Evolutionary conservation across 116 monocot species (phyloP).

Genomic region (Papilionanthe hybrid): DNA sequence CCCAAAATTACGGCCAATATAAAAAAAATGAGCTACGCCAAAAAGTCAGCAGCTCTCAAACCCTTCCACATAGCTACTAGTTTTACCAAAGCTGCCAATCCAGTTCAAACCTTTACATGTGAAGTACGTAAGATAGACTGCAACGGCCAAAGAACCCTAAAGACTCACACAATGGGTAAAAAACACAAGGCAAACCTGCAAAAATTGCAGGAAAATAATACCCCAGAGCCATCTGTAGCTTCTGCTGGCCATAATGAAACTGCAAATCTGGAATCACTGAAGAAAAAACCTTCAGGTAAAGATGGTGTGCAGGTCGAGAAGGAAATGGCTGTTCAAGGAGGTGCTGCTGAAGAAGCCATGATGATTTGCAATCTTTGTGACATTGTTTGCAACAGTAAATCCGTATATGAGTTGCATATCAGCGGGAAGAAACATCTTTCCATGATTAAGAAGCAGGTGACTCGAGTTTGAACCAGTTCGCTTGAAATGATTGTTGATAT

Average conservation of each 20-base stretch:
- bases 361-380: constrained; percentile 18
- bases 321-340: constrained; percentile 28
- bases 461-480: neutral
- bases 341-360: constrained; percentile 20
- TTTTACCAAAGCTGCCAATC: neutral
- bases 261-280: neutral
- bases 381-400: constrained; percentile 40
- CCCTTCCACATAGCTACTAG: neutral
- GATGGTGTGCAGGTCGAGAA: constrained; percentile 34
- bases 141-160: constrained; percentile 29
- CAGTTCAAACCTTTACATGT: constrained; percentile 30
- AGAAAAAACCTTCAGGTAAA: neutral
- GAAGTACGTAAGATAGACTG: constrained; percentile 48
- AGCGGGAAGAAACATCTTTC: constrained; percentile 41
- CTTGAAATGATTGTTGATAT: too few relatives aligned
- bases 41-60: neutral
- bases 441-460: constrained; percentile 34
- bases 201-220: constrained; percentile 11
- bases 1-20: neutral
- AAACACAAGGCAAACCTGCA: constrained; percentile 34
- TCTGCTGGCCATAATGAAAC: too few relatives aligned
- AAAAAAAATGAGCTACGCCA: neutral
- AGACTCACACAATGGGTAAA: constrained; percentile 33
- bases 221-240: too few relatives aligned
- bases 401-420: constrained; percentile 38